Evolutionary conservation across 495 filamentous ascomycete genomes (phyloP), one percentile per base, ranked within the genome.

Genomic region (Penicillium subrubescens): DNA sequence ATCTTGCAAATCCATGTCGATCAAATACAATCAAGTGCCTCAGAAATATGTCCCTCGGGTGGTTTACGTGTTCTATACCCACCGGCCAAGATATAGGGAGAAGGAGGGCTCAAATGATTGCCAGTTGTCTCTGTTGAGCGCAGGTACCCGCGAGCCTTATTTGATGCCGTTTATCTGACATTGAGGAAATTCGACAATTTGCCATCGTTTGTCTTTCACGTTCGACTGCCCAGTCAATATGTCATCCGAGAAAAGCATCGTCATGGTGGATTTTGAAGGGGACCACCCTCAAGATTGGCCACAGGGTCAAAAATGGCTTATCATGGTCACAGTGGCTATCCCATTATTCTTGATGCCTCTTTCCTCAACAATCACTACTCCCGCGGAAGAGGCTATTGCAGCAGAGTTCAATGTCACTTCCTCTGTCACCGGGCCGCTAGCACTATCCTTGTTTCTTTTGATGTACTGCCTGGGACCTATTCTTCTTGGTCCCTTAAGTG

Each of bases 341-440:
- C 63, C 57, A 7, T 37, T 65, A 19, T 65, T 65, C 19, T 27
- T 65, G 29, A 65, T 65, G 63, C 63, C 71, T n/a, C 73, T 85
- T 6, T 84, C 83, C 2, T 85, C 82, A 4, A 83, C 84, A 27
- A 90, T 91, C 77, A 82, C 90, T 3, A 86, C 89, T 5, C 89
- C 89, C 0, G 83, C 84, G 0, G 73, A 89, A 4, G 63, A 63
- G 17, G 62, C 75, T 1, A 84, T 90, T 35, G 72, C 78, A 44
- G 50, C 60, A n/a, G 89, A 91, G 21, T 81, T 91, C 48, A 31
- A 65, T 52, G 86, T 89, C 41, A 77, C 69, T 1, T 79, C 78
- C 59, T 78, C 59, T 71, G 75, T 14, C 79, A 83, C 5, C 64
- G 85, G 10, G 68, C 86, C 61, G 72, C 83, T 88, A 10, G 82